Evolutionary conservation across 495 filamentous ascomycete species (phyloP).

Genomic region (Hyaloscypha variabilis): DNA sequence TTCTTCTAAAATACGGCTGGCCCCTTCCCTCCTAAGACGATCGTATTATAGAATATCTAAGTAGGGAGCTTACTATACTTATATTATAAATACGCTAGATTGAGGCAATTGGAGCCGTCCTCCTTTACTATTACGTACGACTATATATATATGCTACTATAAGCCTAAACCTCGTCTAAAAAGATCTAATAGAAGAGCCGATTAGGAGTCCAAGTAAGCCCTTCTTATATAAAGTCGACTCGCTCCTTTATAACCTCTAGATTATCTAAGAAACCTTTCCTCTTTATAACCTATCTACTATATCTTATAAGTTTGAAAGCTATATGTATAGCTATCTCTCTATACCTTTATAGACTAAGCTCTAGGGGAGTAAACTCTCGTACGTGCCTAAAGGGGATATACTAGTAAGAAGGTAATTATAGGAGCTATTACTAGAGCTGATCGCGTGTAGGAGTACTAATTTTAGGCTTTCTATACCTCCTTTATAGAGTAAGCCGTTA

Average conservation of each 20-base stretch:
- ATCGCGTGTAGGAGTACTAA: not conserved
- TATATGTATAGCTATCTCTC: not conserved
- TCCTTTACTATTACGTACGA: constrained; percentile 11
- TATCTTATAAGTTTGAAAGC: not conserved
- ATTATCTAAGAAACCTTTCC: constrained; percentile 7
- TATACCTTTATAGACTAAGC: too few species aligned
- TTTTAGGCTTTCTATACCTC: not conserved
- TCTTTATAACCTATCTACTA: not conserved
- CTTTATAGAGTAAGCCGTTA: not conserved
- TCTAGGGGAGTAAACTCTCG: not conserved
- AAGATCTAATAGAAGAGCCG: constrained; percentile 29
- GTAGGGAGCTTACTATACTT: constrained; percentile 26
- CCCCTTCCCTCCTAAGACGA: constrained; percentile 31
- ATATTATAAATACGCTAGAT: not conserved
- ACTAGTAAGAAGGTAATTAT: not conserved
- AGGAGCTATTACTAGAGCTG: not conserved
- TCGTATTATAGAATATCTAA: constrained; percentile 38
- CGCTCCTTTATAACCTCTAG: constrained; percentile 3
- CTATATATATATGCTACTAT: not conserved
- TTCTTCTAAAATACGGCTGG: constrained; percentile 37
- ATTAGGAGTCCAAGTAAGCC: constrained; percentile 20
- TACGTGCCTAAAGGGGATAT: not conserved
- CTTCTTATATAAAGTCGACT: constrained; percentile 23
- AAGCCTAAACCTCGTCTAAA: constrained; percentile 36
- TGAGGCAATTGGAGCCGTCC: not conserved